Evolutionary conservation across 1,139 yeast species (phyloP).

Genomic region (Sugiyamaella castrensis): DNA sequence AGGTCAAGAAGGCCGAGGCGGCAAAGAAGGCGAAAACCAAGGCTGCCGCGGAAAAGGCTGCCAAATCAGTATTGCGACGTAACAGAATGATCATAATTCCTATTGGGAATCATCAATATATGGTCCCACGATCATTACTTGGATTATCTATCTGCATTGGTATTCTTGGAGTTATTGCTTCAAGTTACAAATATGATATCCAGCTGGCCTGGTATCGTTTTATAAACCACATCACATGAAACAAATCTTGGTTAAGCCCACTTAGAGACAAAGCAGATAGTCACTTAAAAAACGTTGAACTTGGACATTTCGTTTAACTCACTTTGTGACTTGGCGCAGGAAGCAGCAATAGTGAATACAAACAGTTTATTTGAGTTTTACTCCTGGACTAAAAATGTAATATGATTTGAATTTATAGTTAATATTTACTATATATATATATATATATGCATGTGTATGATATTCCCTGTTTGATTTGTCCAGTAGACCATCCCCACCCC

Average conservation of each 20-base stretch:
- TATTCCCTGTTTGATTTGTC: not conserved
- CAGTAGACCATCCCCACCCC: not conserved
- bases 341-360: too few species aligned
- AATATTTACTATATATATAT: slow-evolving; percentile 5
- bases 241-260: not conserved
- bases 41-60: not conserved
- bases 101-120: slow-evolving; percentile 4
- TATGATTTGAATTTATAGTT: not conserved
- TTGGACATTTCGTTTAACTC: too few species aligned
- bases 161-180: slow-evolving; percentile 19
- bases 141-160: slow-evolving; percentile 23
- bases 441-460: not conserved
- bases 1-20: too few species aligned
- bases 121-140: slow-evolving; percentile 13
- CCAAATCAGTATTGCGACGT: not conserved
- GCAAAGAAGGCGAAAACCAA: too few species aligned
- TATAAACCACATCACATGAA: slow-evolving; percentile 1
- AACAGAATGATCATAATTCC: slow-evolving; percentile 9
- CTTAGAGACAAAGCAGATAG: too few species aligned
- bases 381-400: not conserved
- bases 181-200: slow-evolving; percentile 13
- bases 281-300: too few species aligned
- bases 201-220: slow-evolving; percentile 10
- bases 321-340: too few species aligned
- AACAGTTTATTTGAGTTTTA: not conserved